Conservation (phyloP, 2,329 filamentous ascomycete genomes). For the Botrytis hyacinthi region DNA sequence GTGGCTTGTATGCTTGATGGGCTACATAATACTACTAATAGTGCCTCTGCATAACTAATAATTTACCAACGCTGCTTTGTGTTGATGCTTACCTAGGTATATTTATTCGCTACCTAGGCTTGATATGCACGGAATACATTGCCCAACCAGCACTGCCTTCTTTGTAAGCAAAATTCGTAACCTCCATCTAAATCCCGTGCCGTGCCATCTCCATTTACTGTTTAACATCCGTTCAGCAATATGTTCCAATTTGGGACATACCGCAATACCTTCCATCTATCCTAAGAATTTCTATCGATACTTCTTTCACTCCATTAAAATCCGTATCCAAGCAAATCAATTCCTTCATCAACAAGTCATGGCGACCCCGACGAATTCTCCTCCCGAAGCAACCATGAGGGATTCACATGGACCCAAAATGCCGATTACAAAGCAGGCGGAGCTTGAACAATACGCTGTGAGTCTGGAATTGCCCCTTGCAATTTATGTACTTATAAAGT, state of each 20-base stretch:
- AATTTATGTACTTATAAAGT: background rate
- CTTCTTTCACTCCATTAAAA: background rate
- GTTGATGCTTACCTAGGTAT: too few species aligned
- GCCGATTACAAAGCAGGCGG: background rate
- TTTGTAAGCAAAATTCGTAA: background rate
- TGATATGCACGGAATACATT: background rate
- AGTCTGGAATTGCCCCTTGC: background rate
- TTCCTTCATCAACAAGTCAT: background rate
- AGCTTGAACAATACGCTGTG: constrained; percentile 3
- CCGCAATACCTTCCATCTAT: background rate
- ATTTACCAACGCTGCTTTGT: background rate
- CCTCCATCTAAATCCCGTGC: constrained; percentile 2
- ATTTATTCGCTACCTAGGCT: background rate
- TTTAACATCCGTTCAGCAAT: background rate
- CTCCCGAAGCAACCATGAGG: background rate
- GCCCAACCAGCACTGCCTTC: background rate
- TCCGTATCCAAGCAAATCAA: background rate
- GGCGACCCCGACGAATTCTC: background rate
- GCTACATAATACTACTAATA: too few species aligned
- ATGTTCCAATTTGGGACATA: background rate
- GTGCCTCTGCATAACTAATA: too few species aligned
- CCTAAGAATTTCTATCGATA: background rate
- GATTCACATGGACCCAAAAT: background rate
- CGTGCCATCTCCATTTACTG: background rate
- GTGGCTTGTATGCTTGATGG: too few species aligned